Evolutionary conservation across 2,329 filamentous ascomycete species (phyloP), one percentile per base, ranked within the genome.

Genomic region (Epichloe typhina): DNA sequence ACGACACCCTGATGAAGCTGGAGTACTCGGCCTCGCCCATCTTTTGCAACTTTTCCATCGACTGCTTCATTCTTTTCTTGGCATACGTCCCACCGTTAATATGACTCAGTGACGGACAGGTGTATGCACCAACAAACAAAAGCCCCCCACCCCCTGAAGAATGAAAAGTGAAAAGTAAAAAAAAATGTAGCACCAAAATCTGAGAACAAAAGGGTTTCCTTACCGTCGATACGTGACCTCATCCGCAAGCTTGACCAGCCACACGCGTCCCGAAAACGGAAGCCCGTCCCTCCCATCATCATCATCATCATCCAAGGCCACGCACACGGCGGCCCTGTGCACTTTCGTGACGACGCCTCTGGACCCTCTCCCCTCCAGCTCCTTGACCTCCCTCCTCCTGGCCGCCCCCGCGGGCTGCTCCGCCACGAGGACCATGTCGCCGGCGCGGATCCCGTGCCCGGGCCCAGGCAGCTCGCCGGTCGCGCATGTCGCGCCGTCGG

Each of bases 401-500:
- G 83, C 84, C 50, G 74, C 77, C 6, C 85, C 86, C 11, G 80
- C 76, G 0, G 84, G 82, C 72, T 90, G 85, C 66, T 88, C 86
- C 44, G 82, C 76, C 38, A 91, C 76, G 2, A 84, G 72, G 21
- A 91, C 85, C 53, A 93, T 86, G 64, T 93, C 88, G 1, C 88
- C 88, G 0, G 80, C 76, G 2, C 86, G 75, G 48, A 93, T 70
- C 26, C 85, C 86, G 70, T 91, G 86, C 62, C 88, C 83, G 1
- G n/a, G n/a, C n/a, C n/a, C n/a, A n/a, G 83, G 82, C 19, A 91
- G 69, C 55, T 81, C 79, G 0, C 72, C 67, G 19, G 61, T 61
- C 13, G 57, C 49, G 4, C 77, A 74, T 2, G 84, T 77, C 0
- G 88, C 86, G n/a, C 79, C 69, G 61, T 96, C 91, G 0, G 80